These are phyloP conservation scores for Colletotrichum spaethianum DNA, from an alignment of 2,329 filamentous ascomycete genomes.

Conservation along the genomic window DNA sequence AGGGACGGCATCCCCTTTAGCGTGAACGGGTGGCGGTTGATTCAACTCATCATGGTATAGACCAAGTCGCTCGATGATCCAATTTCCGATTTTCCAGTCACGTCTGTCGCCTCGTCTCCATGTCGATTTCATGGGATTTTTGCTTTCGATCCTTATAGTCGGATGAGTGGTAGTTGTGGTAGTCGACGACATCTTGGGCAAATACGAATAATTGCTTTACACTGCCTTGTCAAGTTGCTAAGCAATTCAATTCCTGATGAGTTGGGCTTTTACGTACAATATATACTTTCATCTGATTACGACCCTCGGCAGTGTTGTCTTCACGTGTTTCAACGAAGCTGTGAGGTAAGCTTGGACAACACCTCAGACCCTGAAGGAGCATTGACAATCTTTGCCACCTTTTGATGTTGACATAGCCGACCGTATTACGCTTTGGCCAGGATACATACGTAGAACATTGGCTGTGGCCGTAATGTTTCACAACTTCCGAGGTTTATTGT, in stretches of 20 bases:
- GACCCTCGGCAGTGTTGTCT: slow-evolving; percentile 28
- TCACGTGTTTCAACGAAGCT: slow-evolving; percentile 20
- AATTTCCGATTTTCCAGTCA: slow-evolving; percentile 51
- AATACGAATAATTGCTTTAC: neutral
- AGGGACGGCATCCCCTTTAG: slow-evolving; percentile 58
- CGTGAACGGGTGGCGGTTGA: slow-evolving; percentile 53
- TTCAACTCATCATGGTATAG: slow-evolving; percentile 48
- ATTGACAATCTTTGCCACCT: neutral
- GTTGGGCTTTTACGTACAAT: neutral
- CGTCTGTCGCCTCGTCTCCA: slow-evolving; percentile 49
- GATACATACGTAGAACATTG: neutral
- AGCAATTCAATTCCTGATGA: neutral
- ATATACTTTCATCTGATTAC: slow-evolving; percentile 28
- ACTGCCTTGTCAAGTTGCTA: too few species aligned
- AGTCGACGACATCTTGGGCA: neutral
- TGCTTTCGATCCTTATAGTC: slow-evolving; percentile 26
- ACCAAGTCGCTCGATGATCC: slow-evolving; percentile 50
- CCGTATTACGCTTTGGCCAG: neutral
- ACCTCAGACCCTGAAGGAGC: neutral
- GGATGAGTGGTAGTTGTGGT: neutral
- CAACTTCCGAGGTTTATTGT: neutral
- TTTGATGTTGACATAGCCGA: neutral
- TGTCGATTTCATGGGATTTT: slow-evolving; percentile 58
- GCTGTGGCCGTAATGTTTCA: slow-evolving; percentile 14
- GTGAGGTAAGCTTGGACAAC: slow-evolving; percentile 19